phyloP scores from a whole-genome alignment of 75 land plant genomes.

The Selaginella tamariscina region DNA sequence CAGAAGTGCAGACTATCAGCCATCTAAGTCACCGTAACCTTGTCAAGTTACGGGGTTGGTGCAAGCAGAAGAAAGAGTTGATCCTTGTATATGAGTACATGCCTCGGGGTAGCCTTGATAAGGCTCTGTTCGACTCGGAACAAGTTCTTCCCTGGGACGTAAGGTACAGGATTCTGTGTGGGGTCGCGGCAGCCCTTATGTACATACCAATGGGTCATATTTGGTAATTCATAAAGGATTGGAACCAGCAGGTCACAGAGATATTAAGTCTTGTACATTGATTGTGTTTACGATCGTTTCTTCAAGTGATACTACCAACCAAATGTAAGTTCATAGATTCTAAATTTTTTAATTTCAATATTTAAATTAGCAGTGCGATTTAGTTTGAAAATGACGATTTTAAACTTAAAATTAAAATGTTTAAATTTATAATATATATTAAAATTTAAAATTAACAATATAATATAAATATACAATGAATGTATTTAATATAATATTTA shows the following conservation, averaged over 20 bases:
- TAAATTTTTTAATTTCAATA: too few species aligned
- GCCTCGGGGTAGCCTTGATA: too few species aligned
- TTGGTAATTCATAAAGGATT: too few species aligned
- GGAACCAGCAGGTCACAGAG: slow-evolving; percentile 17
- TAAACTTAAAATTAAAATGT: too few species aligned
- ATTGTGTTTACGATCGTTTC: slow-evolving; percentile 9
- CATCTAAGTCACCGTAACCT: background rate
- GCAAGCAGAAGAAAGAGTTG: background rate
- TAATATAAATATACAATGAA: too few species aligned
- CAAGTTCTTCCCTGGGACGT: background rate
- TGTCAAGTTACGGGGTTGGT: background rate
- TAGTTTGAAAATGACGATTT: too few species aligned
- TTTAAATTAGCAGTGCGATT: too few species aligned
- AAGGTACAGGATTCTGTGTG: background rate
- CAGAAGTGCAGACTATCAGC: background rate
- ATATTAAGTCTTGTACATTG: slow-evolving; percentile 20
- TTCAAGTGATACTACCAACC: too few species aligned
- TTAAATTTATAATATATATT: too few species aligned
- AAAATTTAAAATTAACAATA: too few species aligned
- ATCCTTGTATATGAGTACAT: background rate
- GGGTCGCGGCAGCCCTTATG: background rate
- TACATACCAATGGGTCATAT: background rate
- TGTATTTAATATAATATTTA: too few species aligned
- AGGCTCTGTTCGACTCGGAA: background rate
- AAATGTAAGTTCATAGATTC: too few species aligned